Base-by-base conservation (phyloP, 164 flowering plant genomes). In the Santalum album region DNA sequence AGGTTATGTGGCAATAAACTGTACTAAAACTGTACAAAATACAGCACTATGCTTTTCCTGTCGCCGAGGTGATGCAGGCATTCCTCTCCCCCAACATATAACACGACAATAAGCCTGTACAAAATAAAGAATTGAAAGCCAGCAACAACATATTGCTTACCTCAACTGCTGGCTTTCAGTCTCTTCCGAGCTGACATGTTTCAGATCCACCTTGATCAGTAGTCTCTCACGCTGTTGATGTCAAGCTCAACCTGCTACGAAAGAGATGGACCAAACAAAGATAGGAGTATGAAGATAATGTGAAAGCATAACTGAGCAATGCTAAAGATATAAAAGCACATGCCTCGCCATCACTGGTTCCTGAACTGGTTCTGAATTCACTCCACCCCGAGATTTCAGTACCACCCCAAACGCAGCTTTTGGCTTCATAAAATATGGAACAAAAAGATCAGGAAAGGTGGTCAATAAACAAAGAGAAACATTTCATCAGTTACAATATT, bases 331-430 rank as follows among this genome's bases (percentile, higher is more conserved):
- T 15, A 9, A 26, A 49, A 49, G 51, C 0, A 65, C 80, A 62
- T 76, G 83, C 90, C 90, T 84, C 53, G n/a, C n/a, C n/a, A 73
- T 67, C 66, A 71, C 72, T 1, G 80, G 65, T 39, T 79, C 70
- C 60, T 62, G 77, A 24, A 75, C 64, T 53, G 75, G 14, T 27
- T 71, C 80, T 0, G 78, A 58, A 35, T 67, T 66, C 6, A 65
- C 68, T 35, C 71, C 74, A 35, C 63, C 63, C 11, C 60, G 63
- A 23, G 81, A 67, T 35, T 68, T 51, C 2, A 72, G 52, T 9
- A 68, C 63, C 65, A 62, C 56, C 54, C 65, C 71, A 38, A 56
- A 36, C 2, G 64, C 70, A 51, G 68, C 67, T 50, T 66, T 75
- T 55, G 78, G 75, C 87, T 81, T 71, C 80, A 78, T 19, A 68